Evolutionary conservation across 2,329 filamentous ascomycete genomes (phyloP), one percentile per base, ranked within the genome.

Genomic region (Colletotrichum sp.): DNA sequence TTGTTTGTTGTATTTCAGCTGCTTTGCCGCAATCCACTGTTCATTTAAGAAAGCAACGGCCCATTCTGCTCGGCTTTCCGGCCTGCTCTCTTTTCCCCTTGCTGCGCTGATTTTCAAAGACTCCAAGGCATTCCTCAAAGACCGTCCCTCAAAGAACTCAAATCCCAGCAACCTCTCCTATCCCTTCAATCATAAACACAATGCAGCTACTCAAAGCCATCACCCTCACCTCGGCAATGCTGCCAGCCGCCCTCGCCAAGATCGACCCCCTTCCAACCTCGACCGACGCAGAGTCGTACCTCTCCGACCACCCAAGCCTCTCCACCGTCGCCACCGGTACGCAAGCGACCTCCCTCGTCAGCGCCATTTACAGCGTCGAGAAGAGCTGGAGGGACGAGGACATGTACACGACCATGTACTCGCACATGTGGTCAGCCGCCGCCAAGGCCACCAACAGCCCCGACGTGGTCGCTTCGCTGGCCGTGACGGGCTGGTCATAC

Each of bases 361-460:
- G 61, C 26, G 77, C 75, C 6, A 66, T 78, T 28, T 77, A 71
- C 61, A 69, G 73, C 16, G 76, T 77, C 57, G 71, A 78, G 4
- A 26, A 36, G 15, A 67, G 65, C 34, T 78, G 72, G 61, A 55
- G 16, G 55, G 68, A 71, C 65, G 67, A 66, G 43, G 28, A 61
- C 3, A 48, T 63, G 36, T 78, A 61, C 67, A 68, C 61, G 21
- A 75, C 77, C 21, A 71, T 78, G 43, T 64, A 68, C 61, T 66
- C 65, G 18, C 69, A 78, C 74, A 71, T 78, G 38, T 77, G 61
- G 66, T 73, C 76, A 38, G 77, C 76, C 34, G 77, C 74, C 36
- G 77, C 77, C 48, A 70, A 70, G 28, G 76, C 77, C 28, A 72
- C 65, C 48, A 58, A 78, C 66, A 71, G 74, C 24, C 71, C 72